These are phyloP conservation scores for Eutrema japonicum DNA, from an alignment of 345 rosid species.

Conservation along the genomic window DNA sequence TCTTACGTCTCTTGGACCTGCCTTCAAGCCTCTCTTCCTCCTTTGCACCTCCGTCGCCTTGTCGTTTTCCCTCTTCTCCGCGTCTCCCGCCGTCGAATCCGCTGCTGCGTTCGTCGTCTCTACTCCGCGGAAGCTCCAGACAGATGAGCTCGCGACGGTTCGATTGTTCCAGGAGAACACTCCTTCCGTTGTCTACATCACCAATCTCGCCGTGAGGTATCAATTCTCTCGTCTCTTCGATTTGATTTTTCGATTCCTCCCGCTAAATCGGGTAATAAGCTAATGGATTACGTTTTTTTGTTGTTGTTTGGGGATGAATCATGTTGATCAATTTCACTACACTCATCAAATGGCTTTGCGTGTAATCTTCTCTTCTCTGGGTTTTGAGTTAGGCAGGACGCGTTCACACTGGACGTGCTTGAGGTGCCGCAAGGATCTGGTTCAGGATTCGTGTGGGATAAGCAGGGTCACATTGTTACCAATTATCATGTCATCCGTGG, in stretches of 20 bases:
- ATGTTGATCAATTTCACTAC: background rate
- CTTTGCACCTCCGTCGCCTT: conserved; percentile 72
- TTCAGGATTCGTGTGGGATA: conserved; percentile 96
- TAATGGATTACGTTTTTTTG: background rate
- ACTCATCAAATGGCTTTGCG: background rate
- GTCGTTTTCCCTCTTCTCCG: conserved; percentile 61
- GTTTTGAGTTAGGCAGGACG: conserved; percentile 72
- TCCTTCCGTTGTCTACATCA: conserved; percentile 95
- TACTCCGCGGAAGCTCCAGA: conserved; percentile 68
- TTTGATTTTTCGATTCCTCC: background rate
- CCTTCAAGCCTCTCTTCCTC: conserved; percentile 55
- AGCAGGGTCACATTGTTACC: conserved; percentile 80
- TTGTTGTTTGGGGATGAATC: background rate
- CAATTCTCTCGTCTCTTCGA: background rate
- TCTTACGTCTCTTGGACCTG: background rate
- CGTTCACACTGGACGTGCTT: conserved; percentile 86
- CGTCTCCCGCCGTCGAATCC: conserved; percentile 61
- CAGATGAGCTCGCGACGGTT: conserved; percentile 92
- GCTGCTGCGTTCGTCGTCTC: conserved; percentile 66
- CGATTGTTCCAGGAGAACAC: conserved; percentile 91
- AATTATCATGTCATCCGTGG: conserved; percentile 96
- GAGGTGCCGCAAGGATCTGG: conserved; percentile 99
- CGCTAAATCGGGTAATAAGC: background rate
- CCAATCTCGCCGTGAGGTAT: conserved; percentile 86
- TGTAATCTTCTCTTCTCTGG: conserved; percentile 6